Evolutionary conservation across 2,329 filamentous ascomycete genomes (phyloP).

Genomic region (Claviceps arundinis): DNA sequence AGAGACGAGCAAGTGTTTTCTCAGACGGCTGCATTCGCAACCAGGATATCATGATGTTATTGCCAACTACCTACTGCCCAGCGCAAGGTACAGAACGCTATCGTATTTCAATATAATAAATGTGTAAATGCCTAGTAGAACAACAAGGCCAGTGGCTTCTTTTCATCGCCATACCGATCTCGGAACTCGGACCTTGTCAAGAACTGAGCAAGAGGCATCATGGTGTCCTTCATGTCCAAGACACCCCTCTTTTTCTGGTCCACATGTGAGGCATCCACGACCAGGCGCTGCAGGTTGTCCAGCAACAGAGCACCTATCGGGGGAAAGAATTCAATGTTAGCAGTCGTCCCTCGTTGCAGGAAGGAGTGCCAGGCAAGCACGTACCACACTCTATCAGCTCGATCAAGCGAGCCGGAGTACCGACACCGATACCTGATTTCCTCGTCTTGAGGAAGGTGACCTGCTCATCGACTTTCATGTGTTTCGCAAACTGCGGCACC

Average conservation of each 20-base stretch:
- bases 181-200: constrained; percentile 59
- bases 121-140: constrained; percentile 39
- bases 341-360: background rate
- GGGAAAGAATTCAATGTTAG: constrained; percentile 1
- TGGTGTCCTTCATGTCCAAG: constrained; percentile 89
- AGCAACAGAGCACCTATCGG: constrained; percentile 50
- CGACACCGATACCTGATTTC: constrained; percentile 75
- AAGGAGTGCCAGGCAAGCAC: constrained; percentile 12
- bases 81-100: background rate
- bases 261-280: constrained; percentile 85
- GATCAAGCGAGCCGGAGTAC: constrained; percentile 70
- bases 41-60: background rate
- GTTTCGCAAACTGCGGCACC: constrained; percentile 66
- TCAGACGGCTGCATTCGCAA: background rate
- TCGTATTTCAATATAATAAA: background rate
- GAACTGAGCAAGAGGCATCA: constrained; percentile 65
- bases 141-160: constrained; percentile 45
- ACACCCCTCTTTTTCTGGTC: constrained; percentile 91
- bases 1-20: background rate
- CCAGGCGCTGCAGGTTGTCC: constrained; percentile 59
- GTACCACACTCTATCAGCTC: constrained; percentile 72
- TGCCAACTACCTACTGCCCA: background rate
- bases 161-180: constrained; percentile 49
- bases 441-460: constrained; percentile 56
- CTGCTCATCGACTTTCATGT: constrained; percentile 88